phyloP scores from a whole-genome alignment of 208 protist species.

The Acanthamoeba lenticulata region DNA sequence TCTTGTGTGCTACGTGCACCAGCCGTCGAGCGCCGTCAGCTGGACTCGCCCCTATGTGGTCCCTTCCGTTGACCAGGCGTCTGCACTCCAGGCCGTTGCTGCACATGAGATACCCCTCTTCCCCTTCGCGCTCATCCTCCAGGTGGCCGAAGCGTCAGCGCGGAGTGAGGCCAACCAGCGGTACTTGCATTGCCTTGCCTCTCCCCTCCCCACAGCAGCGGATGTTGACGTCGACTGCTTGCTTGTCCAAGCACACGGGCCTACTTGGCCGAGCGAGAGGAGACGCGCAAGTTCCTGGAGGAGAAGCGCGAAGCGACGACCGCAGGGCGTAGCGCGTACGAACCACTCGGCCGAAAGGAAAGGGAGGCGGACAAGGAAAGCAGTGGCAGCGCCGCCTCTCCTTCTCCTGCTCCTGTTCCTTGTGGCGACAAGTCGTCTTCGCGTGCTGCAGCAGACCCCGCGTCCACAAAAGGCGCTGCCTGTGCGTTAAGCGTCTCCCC shows the following conservation, averaged over 20 bases:
- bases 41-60: conserved; percentile 50
- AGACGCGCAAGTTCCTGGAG: too few relatives aligned
- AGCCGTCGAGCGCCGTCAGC: not conserved
- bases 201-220: too few relatives aligned
- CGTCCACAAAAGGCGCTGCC: not conserved
- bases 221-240: too few relatives aligned
- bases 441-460: not conserved
- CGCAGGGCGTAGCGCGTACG: not conserved
- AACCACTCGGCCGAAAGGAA: not conserved
- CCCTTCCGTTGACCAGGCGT: not conserved
- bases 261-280: too few relatives aligned
- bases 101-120: conserved; percentile 37
- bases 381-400: not conserved
- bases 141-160: not conserved
- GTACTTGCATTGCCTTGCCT: not conserved
- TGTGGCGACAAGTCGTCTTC: not conserved
- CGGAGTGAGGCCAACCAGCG: not conserved
- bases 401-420: conserved; percentile 17
- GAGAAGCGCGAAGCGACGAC: too few relatives aligned
- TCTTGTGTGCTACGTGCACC: not conserved
- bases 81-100: not conserved
- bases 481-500: not conserved
- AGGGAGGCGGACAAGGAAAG: not conserved
- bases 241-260: too few relatives aligned
- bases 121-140: conserved; percentile 30